Percentiles rank a stretch among this genome's conserved stretches.
Conservation (phyloP, 768 basidiomycete species). For the Suillus subaureus region DNA sequence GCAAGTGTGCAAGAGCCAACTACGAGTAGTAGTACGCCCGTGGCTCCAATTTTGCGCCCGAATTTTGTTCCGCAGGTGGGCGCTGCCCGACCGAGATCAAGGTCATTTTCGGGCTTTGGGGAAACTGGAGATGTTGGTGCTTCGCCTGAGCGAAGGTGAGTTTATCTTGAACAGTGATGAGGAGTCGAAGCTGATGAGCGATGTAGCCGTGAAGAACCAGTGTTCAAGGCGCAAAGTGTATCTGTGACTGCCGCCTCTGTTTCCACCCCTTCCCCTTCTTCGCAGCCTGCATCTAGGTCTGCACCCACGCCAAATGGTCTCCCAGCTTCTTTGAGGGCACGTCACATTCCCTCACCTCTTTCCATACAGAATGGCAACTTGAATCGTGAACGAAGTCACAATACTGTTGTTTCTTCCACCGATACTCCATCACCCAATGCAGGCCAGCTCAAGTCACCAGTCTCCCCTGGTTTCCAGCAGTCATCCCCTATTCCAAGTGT, state of each 20-base stretch:
- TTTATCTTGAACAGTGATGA: not conserved
- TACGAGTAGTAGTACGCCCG: slow-evolving; percentile 5
- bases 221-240: slow-evolving; percentile 8
- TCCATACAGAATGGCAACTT: slow-evolving; percentile 11
- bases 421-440: slow-evolving; percentile 40
- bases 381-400: slow-evolving; percentile 9
- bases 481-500: slow-evolving; percentile 10
- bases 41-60: slow-evolving; percentile 48
- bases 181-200: slow-evolving; percentile 12
- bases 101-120: slow-evolving; percentile 78
- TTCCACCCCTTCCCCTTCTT: not conserved
- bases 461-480: slow-evolving; percentile 39
- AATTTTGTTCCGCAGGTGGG: slow-evolving; percentile 65
- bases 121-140: slow-evolving; percentile 21
- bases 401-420: slow-evolving; percentile 16
- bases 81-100: slow-evolving; percentile 55
- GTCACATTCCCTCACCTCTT: slow-evolving; percentile 23
- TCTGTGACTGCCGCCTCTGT: not conserved
- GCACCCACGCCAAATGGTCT: slow-evolving; percentile 13
- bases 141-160: slow-evolving; percentile 23
- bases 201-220: slow-evolving; percentile 28
- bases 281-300: not conserved
- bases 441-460: slow-evolving; percentile 32
- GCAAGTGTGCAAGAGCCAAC: not conserved
- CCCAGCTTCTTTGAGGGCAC: slow-evolving; percentile 25